phyloP scores from a whole-genome alignment of 169 alveolate species.

The Plasmodium cynomolgi region DNA sequence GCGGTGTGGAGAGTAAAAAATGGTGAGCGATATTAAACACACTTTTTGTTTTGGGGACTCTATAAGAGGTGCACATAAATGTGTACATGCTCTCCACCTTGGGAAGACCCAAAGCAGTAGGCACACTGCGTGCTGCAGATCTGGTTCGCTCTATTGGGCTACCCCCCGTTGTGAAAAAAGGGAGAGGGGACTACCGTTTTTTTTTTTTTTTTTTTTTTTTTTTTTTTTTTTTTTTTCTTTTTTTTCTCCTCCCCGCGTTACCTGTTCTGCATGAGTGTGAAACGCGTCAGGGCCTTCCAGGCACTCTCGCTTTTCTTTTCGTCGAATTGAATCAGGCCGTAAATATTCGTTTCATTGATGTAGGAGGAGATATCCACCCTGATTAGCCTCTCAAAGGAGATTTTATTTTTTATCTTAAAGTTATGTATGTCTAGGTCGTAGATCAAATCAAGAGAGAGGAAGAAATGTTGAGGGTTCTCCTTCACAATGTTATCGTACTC shows the following conservation, averaged over 20 bases:
- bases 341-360: constrained; percentile 55
- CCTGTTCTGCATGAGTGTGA: constrained; percentile 47
- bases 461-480: constrained; percentile 29
- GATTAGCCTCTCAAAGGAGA: constrained; percentile 46
- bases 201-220: too few species aligned
- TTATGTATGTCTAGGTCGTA: constrained; percentile 38
- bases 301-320: constrained; percentile 19
- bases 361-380: constrained; percentile 44
- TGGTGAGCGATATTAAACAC: neutral
- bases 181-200: neutral
- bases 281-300: constrained; percentile 38
- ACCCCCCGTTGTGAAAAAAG: neutral
- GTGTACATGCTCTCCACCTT: neutral
- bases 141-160: neutral
- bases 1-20: neutral
- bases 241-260: neutral
- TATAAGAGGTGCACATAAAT: neutral
- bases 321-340: constrained; percentile 43
- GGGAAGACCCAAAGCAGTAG: neutral
- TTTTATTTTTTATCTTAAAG: constrained; percentile 60
- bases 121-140: neutral
- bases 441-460: constrained; percentile 46
- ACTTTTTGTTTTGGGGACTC: neutral
- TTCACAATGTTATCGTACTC: constrained; percentile 14
- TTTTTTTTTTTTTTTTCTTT: neutral